Evolutionary conservation across 164 flowering plant genomes (phyloP), one percentile per base, ranked within the genome.

Genomic region (Akebia trifoliata): DNA sequence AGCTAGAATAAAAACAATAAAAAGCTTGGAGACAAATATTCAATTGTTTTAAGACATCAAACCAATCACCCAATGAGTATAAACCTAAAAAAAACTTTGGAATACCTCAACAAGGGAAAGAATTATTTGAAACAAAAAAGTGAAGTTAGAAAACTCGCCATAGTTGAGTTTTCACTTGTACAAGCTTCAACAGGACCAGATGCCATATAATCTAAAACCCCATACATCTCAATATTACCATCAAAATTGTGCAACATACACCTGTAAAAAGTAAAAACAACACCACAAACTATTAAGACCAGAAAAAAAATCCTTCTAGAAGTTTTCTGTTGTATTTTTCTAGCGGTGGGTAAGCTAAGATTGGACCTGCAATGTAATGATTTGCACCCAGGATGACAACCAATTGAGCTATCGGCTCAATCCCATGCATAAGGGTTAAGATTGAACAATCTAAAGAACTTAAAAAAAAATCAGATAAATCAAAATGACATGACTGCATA

Each of bases 241-340:
- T 88, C 93, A 73, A 85, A 83, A 48, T 85, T 85, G 60, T 85
- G 93, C 37, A 85, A 75, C 93, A 85, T 85, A 54, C 93, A 85
- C 93, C 93, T 85, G 78, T 34, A 63, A 46, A 64, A 46, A 6
- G 34, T 10, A 28, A 20, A 44, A 47, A 36, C 50, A 18, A 28
- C 29, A 36, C 45, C 20, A 20, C 30, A 24, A 48, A 51, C 1
- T 20, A 56, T 21, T 60, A 45, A 40, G 56, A 31, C 14, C 1
- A 44, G 14, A 51, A 6, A 26, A 43, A 46, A 4, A 25, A 4
- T 21, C 14, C n/a, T n/a, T n/a, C n/a, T n/a, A n/a, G n/a, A n/a
- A n/a, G n/a, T n/a, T n/a, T n/a, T n/a, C n/a, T n/a, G n/a, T n/a
- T n/a, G n/a, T n/a, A n/a, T n/a, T n/a, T n/a, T n/a, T n/a, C n/a